Base-by-base conservation (phyloP, 257 asterid genomes). In the Nemophila menziesii region DNA sequence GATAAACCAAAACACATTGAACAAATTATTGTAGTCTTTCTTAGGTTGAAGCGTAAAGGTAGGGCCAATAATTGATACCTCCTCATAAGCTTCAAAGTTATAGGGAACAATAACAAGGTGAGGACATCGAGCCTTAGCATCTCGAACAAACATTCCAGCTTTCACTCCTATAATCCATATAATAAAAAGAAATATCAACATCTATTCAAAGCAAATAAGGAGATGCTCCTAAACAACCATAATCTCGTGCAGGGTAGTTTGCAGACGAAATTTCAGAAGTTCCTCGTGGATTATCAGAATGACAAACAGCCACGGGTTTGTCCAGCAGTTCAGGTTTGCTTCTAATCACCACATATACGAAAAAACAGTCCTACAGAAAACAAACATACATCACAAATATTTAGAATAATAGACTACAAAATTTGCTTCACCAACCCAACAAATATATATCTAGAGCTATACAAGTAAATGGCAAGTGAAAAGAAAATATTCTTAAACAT, bases 201-300 rank as follows among this genome's bases (percentile, higher is more conserved):
- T 34, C 18, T 43, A 46, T 48, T 19, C 5, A 44, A 16, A 41
- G 36, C 36, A 29, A 29, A 29, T 13, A 29, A 29, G 36, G 9
- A 29, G 2, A 29, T 2, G 8, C 17, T 45, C 49, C 44, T 45
- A 57, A 54, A 74, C 60, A 55, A 89, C 98, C 98, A 76, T 76
- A 62, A 61, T 71, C 72, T 56, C 98, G 74, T 58, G 98, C 98
- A 11, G 87, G 82, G 63, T 89, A 89, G 71, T 81, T 89, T 45
- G 98, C 96, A 55, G 98, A 89, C 36, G 98, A 89, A 61, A 89
- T 80, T 65, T 89, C 98, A 22, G 94, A 64, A 34, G 98, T 81
- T 58, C 98, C 94, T 11, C 93, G 82, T 48, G 85, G 73, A 69
- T 61, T 80, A 67, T 89, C 93, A 33, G 96, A 89, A 71, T 89